Conservation (phyloP, 148 eudicot species). For the Silene uniflora region DNA sequence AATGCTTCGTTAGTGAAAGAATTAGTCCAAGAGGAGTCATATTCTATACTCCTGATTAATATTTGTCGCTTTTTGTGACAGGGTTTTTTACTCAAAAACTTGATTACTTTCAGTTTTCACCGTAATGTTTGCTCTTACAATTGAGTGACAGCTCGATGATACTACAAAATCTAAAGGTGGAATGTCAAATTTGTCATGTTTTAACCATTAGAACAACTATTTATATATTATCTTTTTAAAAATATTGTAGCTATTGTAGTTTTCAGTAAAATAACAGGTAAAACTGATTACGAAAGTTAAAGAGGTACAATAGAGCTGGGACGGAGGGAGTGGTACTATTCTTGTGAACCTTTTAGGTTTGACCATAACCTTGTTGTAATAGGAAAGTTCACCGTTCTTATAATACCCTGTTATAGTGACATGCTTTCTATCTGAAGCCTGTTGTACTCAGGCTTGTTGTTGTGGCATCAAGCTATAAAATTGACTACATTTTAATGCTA, state of each 20-base stretch:
- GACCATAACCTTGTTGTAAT: not conserved
- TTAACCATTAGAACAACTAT: not conserved
- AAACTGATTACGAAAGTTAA: no score
- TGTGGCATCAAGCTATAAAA: not conserved
- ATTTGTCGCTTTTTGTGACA: no score
- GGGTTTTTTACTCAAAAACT: not conserved
- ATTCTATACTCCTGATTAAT: not conserved
- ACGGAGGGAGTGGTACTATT: no score
- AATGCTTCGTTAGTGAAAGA: not conserved
- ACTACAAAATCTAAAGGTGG: not conserved
- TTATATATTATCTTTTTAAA: no score
- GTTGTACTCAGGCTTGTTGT: not conserved
- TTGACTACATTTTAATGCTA: not conserved
- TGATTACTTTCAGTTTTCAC: no score
- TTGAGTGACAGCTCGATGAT: not conserved
- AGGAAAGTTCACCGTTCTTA: not conserved
- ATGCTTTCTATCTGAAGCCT: not conserved
- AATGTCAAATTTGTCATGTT: not conserved
- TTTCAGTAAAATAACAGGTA: not conserved
- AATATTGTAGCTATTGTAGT: not conserved
- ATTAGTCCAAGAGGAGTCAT: not conserved
- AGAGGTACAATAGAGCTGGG: no score
- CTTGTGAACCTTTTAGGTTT: not conserved
- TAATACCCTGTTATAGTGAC: not conserved
- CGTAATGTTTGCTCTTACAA: no score